Base-by-base conservation (phyloP, 257 asterid species). In the Salvia miltiorrhiza region DNA sequence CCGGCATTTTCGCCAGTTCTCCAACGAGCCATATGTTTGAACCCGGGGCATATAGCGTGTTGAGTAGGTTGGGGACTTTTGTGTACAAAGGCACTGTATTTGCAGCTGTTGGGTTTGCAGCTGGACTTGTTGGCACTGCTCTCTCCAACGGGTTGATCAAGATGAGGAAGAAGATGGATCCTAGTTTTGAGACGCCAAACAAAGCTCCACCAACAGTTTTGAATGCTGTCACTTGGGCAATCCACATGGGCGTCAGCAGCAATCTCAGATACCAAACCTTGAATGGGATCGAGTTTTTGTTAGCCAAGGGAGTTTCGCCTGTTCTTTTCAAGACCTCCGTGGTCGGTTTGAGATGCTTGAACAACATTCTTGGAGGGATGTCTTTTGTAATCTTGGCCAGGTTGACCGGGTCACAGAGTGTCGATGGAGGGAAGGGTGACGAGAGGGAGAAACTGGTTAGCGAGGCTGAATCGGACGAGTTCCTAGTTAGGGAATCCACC, bases 1-100 rank as follows among this genome's bases (percentile, higher is more conserved):
- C 98, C 4, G 77, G 81, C 50, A 79, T 92, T 58, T 90, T 92
- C 19, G 89, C 96, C 0, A 44, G 69, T 72, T 92, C 88, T 35
- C 97, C 98, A 1, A 61, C 85, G 8, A 86, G 98, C 79, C 97
- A 92, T 71, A 90, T 92, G 98, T 90, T 92, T 45, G 93, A 92
- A 74, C 94, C 93, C 0, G 98, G 98, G 17, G 28, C 90, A 0
- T 92, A 80, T 20, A 77, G 79, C 7, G 48, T 86, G 48, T 7
- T 85, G 75, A 77, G 74, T 65, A 80, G 98, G 50, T 39, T 82
- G 0, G 98, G 98, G 11, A 92, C 98, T 0, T 82, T 90, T 28
- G 88, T 88, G 2, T 92, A 87, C 68, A 92, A 92, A 79, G 97
- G 98, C 24, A 55, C 86, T 10, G 57, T 87, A 7, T 92, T 92